These are phyloP conservation scores for Calonectria honghensis DNA, from an alignment of 2,329 filamentous ascomycete species.

Conservation along the genomic window DNA sequence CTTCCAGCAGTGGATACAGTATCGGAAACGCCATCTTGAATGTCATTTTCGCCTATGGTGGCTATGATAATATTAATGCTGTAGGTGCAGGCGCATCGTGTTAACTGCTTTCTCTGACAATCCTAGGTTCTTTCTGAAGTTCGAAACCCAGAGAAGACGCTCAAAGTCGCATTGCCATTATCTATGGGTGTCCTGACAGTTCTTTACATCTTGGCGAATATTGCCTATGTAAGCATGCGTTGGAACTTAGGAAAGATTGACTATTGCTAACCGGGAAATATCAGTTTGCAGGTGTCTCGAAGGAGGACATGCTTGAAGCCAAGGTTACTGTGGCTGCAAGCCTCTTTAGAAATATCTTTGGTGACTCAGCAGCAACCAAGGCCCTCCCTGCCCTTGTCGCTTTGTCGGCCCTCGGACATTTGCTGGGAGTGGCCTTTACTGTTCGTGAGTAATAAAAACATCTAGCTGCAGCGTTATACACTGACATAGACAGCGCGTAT, in stretches of 20 bases:
- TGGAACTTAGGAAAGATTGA: not conserved
- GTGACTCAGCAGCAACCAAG: slow-evolving; percentile 37
- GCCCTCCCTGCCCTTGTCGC: slow-evolving; percentile 39
- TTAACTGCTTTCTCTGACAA: not conserved
- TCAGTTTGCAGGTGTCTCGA: slow-evolving; percentile 41
- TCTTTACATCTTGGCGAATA: slow-evolving; percentile 39
- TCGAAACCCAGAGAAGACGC: slow-evolving; percentile 34
- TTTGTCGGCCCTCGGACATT: slow-evolving; percentile 40
- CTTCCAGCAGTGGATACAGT: slow-evolving; percentile 35
- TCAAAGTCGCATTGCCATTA: slow-evolving; percentile 32
- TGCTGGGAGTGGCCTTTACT: slow-evolving; percentile 42
- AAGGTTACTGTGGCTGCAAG: slow-evolving; percentile 41
- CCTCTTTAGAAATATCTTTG: slow-evolving; percentile 39
- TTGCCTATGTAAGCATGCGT: slow-evolving; percentile 34
- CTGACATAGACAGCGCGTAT: slow-evolving; percentile 39
- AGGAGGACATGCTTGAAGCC: slow-evolving; percentile 32
- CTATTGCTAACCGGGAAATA: too few relatives aligned
- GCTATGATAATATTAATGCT: slow-evolving; percentile 44
- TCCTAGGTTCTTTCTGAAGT: slow-evolving; percentile 41
- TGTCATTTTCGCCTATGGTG: slow-evolving; percentile 40
- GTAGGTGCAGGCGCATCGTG: not conserved
- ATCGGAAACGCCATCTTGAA: slow-evolving; percentile 40
- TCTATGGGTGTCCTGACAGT: slow-evolving; percentile 36
- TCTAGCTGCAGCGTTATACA: not conserved
- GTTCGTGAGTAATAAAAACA: slow-evolving; percentile 25